These are phyloP conservation scores for Entophlyctis luteolus DNA, from an alignment of 192 early-diverging fungal species.

Conservation along the genomic window DNA sequence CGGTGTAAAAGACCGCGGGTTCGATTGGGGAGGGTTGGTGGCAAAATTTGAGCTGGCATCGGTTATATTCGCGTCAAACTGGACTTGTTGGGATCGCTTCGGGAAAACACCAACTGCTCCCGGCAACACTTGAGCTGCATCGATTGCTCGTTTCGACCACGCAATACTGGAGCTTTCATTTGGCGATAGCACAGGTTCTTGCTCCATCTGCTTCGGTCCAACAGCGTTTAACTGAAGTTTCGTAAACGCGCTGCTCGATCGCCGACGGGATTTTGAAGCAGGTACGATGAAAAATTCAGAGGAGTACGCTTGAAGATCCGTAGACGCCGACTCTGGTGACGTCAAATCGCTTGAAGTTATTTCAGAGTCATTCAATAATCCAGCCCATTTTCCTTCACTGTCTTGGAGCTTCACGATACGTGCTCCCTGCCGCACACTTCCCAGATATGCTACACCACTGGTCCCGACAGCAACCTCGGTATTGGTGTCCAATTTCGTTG, in stretches of 20 bases:
- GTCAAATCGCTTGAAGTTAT: too few relatives aligned
- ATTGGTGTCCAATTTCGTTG: not conserved
- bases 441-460: conserved; percentile 60
- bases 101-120: too few relatives aligned
- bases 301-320: too few relatives aligned
- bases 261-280: conserved; percentile 1
- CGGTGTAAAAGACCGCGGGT: not conserved
- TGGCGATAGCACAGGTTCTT: too few relatives aligned
- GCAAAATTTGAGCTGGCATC: too few relatives aligned
- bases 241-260: conserved; percentile 16
- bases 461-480: conserved; percentile 42
- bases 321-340: not conserved
- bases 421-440: conserved; percentile 54
- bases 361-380: not conserved
- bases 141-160: too few relatives aligned
- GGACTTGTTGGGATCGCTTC: too few relatives aligned
- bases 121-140: too few relatives aligned
- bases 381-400: conserved; percentile 28
- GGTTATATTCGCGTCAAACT: too few relatives aligned
- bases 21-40: not conserved
- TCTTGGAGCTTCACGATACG: conserved; percentile 35
- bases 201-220: too few relatives aligned
- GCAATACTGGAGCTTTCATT: too few relatives aligned
- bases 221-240: too few relatives aligned
- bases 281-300: conserved; percentile 28